Base-by-base conservation (phyloP, 306 rosid species). In the Cucurbita argyrosperma region DNA sequence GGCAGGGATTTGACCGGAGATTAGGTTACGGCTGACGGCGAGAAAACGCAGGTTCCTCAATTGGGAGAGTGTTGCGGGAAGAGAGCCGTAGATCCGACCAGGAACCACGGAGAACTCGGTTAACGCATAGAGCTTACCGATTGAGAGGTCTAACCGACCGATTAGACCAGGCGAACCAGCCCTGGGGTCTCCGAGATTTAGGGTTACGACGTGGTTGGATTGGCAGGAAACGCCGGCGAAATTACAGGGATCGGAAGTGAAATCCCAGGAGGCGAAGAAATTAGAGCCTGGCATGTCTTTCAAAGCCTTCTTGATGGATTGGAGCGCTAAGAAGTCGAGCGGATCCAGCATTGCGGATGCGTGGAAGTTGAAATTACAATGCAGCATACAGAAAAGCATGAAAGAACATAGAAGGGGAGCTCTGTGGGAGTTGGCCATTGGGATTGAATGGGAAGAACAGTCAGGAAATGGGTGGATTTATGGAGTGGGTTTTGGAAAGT, bases 221-320 rank as follows among this genome's bases (percentile, higher is more conserved):
- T 88, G 89, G 61, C 99, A 95, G 76, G 79, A 91, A 38, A 95
- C 96, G n/a, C 99, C 99, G 79, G 93, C 75, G 80, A 95, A 95
- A 51, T 74, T 86, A 65, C 99, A 95, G 0, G 99, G 99, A 76
- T 95, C 99, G 6, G 96, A 81, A 12, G 99, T 95, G 87, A 95
- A 95, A 76, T 95, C 99, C 99, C 99, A 95, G 15, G 97, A 84
- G 0, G 93, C 67, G 51, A 95, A 88, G 79, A 89, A 95, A 49
- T 75, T 82, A 1, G 99, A 95, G 15, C 96, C 99, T 0, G 97
- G 97, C 87, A 91, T 74, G 76, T 95, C 99, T 1, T 87, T 55
- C 0, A 95, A 83, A 26, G 86, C 82, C 79, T 89, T 95, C 4
- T 87, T 83, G 74, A 91, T 86, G 1, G 97, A 88, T 80, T 95